Base-by-base conservation (phyloP, 805 yeast genomes). In the Kuraishia cidri region DNA sequence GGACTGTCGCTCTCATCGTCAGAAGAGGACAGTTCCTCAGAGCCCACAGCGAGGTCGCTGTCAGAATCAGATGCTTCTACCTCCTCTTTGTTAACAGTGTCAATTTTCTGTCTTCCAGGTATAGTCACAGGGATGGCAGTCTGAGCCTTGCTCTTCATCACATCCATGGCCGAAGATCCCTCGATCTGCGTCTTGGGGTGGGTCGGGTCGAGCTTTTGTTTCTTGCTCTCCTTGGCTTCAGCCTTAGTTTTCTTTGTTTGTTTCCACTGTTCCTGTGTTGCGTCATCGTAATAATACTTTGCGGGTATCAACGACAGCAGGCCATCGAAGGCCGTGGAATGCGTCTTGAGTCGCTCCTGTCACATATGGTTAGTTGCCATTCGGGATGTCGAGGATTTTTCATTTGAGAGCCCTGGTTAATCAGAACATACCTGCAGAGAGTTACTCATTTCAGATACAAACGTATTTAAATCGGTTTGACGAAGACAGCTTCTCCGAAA, bases 221-320 rank as follows among this genome's bases (percentile, higher is more conserved):
- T 62, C 50, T 81, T 82, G 41, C 72, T 75, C 33, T 61, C 65
- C 42, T 65, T 72, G 14, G 65, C 56, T 43, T 84, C 86, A 34
- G 68, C 73, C 45, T 80, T 82, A 20, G 75, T 56, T 57, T 78
- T 72, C 62, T 86, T 85, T 61, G 77, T 83, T 45, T 79, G 80
- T 45, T 79, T 78, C 97, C 97, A 88, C 58, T 90, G 97, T 33
- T 79, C 79, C 46, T 80, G 77, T 2, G 90, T 79, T 37, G 84
- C 90, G 25, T 83, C 95, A 54, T 88, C 96, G 52, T 84, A 87
- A 54, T 90, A 90, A 50, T 81, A 87, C 50, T 87, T 86, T 3
- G 97, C 95, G 3, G 97, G 97, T 37, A 90, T 88, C 54, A 90
- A 63, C 14, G 96, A 85, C 37, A 90, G 64, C 33, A 90, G 63